Conservation (phyloP, 768 basidiomycete genomes). For the Lyophyllum semitale region DNA sequence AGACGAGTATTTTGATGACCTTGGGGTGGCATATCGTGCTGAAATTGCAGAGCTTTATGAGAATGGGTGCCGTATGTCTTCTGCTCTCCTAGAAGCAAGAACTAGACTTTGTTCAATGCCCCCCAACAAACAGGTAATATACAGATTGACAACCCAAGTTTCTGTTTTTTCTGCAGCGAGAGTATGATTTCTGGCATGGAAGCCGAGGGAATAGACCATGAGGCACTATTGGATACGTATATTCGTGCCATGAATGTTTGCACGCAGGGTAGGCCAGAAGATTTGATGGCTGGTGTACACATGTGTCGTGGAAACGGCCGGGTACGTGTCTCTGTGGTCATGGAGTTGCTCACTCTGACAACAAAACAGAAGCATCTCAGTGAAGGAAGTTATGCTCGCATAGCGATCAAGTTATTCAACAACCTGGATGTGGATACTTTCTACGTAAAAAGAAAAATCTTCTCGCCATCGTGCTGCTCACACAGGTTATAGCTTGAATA, state of each 20-base stretch:
- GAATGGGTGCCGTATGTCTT: constrained; percentile 44
- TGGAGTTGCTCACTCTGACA: neutral
- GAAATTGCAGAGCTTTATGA: constrained; percentile 47
- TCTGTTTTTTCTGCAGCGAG: constrained; percentile 67
- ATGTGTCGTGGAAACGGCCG: constrained; percentile 56
- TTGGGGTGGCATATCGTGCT: constrained; percentile 44
- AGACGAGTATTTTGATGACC: constrained; percentile 51
- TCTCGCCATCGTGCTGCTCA: neutral
- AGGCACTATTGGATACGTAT: constrained; percentile 63
- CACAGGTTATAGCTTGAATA: constrained; percentile 50
- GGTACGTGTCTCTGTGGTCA: constrained; percentile 27
- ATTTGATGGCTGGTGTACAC: constrained; percentile 56
- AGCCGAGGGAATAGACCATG: constrained; percentile 59
- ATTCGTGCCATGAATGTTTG: constrained; percentile 61
- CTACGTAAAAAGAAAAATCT: constrained; percentile 33
- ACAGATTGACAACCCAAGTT: constrained; percentile 50
- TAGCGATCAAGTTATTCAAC: constrained; percentile 55
- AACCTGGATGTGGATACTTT: constrained; percentile 55
- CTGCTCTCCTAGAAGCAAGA: neutral
- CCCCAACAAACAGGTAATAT: constrained; percentile 37
- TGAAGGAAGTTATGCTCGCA: constrained; percentile 58
- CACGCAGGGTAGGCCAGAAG: constrained; percentile 50
- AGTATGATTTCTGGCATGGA: constrained; percentile 51
- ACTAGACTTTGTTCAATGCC: neutral
- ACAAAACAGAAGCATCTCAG: constrained; percentile 39